Conservation (phyloP, 345 rosid genomes). For the Eucalyptus shirleyi region DNA sequence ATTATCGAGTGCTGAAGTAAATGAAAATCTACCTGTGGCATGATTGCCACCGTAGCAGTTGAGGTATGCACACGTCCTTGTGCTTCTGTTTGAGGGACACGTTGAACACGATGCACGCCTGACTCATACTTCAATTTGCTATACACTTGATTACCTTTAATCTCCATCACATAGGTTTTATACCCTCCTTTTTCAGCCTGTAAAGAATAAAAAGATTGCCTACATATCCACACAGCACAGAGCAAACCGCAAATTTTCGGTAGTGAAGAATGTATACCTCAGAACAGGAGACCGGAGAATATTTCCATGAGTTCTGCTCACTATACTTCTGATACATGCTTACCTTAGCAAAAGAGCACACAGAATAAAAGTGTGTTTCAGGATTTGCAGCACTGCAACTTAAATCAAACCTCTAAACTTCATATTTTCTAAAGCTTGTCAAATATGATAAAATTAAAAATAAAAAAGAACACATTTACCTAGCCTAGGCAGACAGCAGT, state of each 20-base stretch:
- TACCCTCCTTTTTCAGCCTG: constrained; percentile 95
- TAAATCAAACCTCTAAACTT: not conserved
- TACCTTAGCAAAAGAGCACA: constrained; percentile 26
- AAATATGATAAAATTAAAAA: not conserved
- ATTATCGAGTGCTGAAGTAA: not conserved
- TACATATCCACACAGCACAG: not conserved
- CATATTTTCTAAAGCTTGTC: not conserved
- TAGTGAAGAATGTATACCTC: constrained; percentile 34
- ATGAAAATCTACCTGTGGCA: constrained; percentile 69
- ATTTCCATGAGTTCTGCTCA: constrained; percentile 77
- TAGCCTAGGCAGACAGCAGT: not conserved
- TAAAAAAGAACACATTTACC: not conserved
- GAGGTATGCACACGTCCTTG: constrained; percentile 97
- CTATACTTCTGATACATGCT: constrained; percentile 87
- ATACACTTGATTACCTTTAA: constrained; percentile 77
- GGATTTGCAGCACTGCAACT: not conserved
- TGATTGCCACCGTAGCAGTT: constrained; percentile 96
- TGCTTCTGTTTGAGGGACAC: constrained; percentile 94
- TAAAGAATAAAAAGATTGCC: not conserved
- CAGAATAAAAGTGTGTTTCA: not conserved
- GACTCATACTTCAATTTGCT: constrained; percentile 93
- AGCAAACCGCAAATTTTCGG: not conserved
- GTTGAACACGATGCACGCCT: constrained; percentile 95
- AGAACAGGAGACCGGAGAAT: constrained; percentile 50
- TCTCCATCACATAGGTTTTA: constrained; percentile 90